phyloP scores from a whole-genome alignment of 2,329 filamentous ascomycete species.

The Corniculantispora saksenae region DNA sequence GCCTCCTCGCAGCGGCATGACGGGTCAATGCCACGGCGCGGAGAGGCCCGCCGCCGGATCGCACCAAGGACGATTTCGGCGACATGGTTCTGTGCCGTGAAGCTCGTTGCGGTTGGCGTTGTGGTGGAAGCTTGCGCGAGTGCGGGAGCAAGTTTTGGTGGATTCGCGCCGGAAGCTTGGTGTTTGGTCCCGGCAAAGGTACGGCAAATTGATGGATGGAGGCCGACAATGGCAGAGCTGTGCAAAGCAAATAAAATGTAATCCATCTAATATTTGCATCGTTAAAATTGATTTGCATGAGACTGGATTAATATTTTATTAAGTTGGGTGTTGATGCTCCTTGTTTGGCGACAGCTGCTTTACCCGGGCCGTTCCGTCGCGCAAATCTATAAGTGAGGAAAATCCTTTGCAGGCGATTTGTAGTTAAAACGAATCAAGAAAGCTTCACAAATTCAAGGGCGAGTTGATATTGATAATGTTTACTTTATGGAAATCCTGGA shows the following conservation, averaged over 20 bases:
- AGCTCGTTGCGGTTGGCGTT: not conserved
- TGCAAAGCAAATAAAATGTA: not conserved
- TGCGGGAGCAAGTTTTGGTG: slow-evolving; percentile 5
- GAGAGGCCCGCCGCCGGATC: not conserved
- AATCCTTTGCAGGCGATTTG: too few species aligned
- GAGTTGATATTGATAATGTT: too few species aligned
- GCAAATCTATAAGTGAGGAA: too few species aligned
- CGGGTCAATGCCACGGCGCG: slow-evolving; percentile 10
- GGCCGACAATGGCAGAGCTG: not conserved
- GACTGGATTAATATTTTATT: too few species aligned
- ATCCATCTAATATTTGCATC: too few species aligned
- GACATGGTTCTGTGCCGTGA: slow-evolving; percentile 10
- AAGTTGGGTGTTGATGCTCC: too few species aligned
- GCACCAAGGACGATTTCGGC: slow-evolving; percentile 13
- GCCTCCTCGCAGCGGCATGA: slow-evolving; percentile 1
- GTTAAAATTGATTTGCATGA: too few species aligned
- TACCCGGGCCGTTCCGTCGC: too few species aligned
- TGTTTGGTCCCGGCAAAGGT: slow-evolving; percentile 11
- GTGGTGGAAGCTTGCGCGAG: not conserved
- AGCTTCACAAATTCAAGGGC: too few species aligned
- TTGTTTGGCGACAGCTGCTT: too few species aligned
- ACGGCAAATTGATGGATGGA: slow-evolving; percentile 7
- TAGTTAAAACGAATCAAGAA: too few species aligned
- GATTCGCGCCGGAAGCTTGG: slow-evolving; percentile 5
- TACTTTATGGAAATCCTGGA: too few species aligned